These are phyloP conservation scores for Musa balbisiana DNA, from an alignment of 202 grass and related monocot species.

Conservation along the genomic window DNA sequence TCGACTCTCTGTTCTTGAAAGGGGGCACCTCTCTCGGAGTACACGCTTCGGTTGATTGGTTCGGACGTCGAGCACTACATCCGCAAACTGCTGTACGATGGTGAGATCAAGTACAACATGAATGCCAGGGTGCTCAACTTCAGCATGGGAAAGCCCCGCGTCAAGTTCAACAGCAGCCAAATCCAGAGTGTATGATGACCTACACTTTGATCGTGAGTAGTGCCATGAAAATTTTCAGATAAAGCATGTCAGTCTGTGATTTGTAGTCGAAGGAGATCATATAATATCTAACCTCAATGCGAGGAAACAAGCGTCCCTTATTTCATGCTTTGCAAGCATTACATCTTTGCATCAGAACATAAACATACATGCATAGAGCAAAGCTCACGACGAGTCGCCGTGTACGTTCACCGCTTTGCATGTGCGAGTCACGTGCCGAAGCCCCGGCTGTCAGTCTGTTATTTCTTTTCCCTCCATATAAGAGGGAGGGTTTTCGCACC, in stretches of 20 bases:
- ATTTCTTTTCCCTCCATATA: too few species aligned
- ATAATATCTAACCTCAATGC: neutral
- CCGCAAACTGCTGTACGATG: constrained; percentile 76
- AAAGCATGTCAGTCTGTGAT: neutral
- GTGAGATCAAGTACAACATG: constrained; percentile 96
- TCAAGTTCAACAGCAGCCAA: constrained; percentile 85
- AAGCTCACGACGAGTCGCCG: too few species aligned
- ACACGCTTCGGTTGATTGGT: constrained; percentile 77
- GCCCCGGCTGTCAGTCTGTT: too few species aligned
- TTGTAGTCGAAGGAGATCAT: neutral
- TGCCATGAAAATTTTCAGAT: neutral
- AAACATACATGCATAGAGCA: too few species aligned
- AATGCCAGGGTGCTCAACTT: constrained; percentile 71
- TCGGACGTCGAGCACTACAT: constrained; percentile 93
- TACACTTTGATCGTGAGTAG: neutral
- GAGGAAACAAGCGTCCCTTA: neutral
- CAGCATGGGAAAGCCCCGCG: constrained; percentile 92
- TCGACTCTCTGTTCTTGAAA: constrained; percentile 18
- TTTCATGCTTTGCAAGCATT: too few species aligned
- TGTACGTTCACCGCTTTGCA: too few species aligned
- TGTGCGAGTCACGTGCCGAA: too few species aligned
- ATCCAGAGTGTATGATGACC: constrained; percentile 41
- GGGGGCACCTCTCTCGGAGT: constrained; percentile 81
- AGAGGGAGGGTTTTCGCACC: too few species aligned
- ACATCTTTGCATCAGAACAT: too few species aligned